phyloP scores from a whole-genome alignment of 176 grass and related monocot genomes.

The Phoenix roebelenii region DNA sequence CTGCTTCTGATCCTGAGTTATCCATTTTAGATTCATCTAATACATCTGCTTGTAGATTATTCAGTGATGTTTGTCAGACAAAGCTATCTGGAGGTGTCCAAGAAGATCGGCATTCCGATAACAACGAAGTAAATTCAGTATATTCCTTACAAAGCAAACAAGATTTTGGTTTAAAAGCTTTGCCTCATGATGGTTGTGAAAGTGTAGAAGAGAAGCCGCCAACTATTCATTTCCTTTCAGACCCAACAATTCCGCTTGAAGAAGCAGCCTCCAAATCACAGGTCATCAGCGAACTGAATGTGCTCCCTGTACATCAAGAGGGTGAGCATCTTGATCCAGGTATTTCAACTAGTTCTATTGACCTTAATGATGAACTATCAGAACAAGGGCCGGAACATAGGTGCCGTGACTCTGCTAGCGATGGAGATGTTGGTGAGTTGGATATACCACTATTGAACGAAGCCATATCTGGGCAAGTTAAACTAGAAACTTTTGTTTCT shows the following conservation, averaged over 20 bases:
- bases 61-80: conserved; percentile 25
- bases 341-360: not conserved
- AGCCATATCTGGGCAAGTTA: conserved; percentile 12
- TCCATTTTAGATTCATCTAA: conserved; percentile 31
- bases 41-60: conserved; percentile 6
- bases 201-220: not conserved
- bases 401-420: not conserved
- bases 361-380: conserved; percentile 5
- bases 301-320: not conserved
- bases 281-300: not conserved
- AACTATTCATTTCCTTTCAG: not conserved
- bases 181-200: not conserved
- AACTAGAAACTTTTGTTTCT: conserved; percentile 12
- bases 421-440: not conserved
- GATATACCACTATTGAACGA: conserved; percentile 9
- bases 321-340: not conserved
- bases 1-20: conserved; percentile 14
- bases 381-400: conserved; percentile 22
- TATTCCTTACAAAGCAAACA: not conserved
- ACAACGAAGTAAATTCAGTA: not conserved
- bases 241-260: not conserved
- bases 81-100: conserved; percentile 5
- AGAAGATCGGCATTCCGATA: conserved; percentile 14
- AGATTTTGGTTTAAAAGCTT: not conserved
- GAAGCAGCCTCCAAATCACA: not conserved